These are phyloP conservation scores for Polyplosphaeria fusca DNA, from an alignment of 495 filamentous ascomycete species.

Conservation along the genomic window DNA sequence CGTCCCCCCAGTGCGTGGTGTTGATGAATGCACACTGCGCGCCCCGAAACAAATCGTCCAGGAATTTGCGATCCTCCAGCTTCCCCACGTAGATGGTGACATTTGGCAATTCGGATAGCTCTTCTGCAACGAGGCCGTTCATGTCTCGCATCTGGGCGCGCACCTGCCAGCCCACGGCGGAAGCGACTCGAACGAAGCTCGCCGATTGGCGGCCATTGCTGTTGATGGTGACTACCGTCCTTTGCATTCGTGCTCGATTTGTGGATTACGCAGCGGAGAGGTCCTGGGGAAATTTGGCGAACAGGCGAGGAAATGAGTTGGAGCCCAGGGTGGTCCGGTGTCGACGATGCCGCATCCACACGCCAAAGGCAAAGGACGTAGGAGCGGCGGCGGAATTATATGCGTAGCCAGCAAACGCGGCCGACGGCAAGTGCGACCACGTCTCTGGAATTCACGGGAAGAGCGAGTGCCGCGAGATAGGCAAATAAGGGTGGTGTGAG, in stretches of 20 bases:
- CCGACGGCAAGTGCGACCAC: neutral
- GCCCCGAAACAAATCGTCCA: slow-evolving; percentile 74
- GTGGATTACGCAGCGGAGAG: neutral
- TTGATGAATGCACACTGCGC: slow-evolving; percentile 94
- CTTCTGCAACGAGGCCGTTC: slow-evolving; percentile 76
- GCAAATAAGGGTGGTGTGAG: slow-evolving; percentile 28
- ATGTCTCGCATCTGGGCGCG: slow-evolving; percentile 82
- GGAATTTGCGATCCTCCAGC: slow-evolving; percentile 68
- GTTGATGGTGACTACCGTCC: slow-evolving; percentile 87
- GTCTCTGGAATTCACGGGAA: neutral
- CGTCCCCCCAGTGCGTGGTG: slow-evolving; percentile 96
- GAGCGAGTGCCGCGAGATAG: slow-evolving; percentile 14
- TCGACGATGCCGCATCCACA: slow-evolving; percentile 16
- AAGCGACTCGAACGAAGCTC: slow-evolving; percentile 86
- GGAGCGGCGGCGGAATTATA: slow-evolving; percentile 11
- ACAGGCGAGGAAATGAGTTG: too few relatives aligned
- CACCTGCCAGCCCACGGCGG: slow-evolving; percentile 85
- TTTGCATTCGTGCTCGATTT: slow-evolving; percentile 38
- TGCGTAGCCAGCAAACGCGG: slow-evolving; percentile 3
- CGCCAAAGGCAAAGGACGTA: neutral
- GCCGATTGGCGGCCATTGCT: slow-evolving; percentile 89
- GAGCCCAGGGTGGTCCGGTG: neutral
- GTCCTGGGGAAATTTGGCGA: neutral
- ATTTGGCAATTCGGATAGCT: slow-evolving; percentile 75
- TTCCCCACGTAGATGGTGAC: slow-evolving; percentile 79